Evolutionary conservation across 108 stramenopile genomes (phyloP).

Genomic region (Aureococcus anophagefferens): DNA sequence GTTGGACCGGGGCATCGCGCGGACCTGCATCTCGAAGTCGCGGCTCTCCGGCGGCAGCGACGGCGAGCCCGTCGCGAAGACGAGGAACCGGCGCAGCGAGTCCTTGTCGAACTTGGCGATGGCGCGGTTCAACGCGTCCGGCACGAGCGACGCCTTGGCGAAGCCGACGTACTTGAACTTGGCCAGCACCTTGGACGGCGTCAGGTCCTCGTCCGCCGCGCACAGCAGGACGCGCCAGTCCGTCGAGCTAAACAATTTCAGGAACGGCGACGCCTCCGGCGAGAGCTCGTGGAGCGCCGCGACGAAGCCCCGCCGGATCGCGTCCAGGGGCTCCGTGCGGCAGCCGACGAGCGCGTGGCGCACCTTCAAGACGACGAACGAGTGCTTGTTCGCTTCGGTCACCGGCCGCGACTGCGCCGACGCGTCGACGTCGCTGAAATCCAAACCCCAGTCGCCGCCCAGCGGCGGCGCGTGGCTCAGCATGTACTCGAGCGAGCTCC

Average conservation of each 20-base stretch:
- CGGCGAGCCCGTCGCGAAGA: conserved; percentile 20
- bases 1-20: neutral
- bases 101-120: conserved; percentile 25
- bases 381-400: conserved; percentile 25
- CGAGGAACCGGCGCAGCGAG: conserved; percentile 25
- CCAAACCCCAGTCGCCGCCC: no score
- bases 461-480: no score
- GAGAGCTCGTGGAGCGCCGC: conserved; percentile 24
- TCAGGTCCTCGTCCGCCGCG: conserved; percentile 18
- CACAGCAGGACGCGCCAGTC: conserved; percentile 36
- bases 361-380: conserved; percentile 24
- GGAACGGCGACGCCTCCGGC: conserved; percentile 27
- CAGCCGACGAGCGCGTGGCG: conserved; percentile 24
- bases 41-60: neutral
- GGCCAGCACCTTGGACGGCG: conserved; percentile 5
- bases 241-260: conserved; percentile 25
- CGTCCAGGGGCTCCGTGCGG: conserved; percentile 19
- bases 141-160: no score
- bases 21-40: conserved; percentile 21
- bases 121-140: conserved; percentile 7
- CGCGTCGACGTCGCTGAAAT: no score
- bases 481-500: no score
- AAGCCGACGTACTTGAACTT: conserved; percentile 5
- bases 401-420: neutral
- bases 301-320: conserved; percentile 25